A percentile compares a stretch with the other conserved stretches of the same genome.
Conservation (phyloP, 768 basidiomycete species). For the Collybia nuda region DNA sequence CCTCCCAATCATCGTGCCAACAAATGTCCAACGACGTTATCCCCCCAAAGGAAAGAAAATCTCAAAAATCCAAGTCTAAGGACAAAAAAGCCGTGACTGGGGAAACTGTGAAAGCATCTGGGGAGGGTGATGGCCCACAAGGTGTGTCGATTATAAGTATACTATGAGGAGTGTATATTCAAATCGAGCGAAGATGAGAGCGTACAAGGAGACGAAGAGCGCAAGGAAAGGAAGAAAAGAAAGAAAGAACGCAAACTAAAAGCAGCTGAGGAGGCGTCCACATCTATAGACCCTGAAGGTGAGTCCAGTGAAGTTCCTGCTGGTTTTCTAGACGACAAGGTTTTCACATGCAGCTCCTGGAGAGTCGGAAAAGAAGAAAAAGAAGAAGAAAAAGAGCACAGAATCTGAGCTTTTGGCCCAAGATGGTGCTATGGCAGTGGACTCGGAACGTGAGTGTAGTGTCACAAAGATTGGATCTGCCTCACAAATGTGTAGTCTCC, state of each 20-base stretch:
- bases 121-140: not conserved
- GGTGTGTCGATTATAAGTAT: not conserved
- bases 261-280: constrained; percentile 7
- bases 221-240: constrained; percentile 20
- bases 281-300: constrained; percentile 18
- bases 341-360: too few species aligned
- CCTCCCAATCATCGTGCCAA: not conserved
- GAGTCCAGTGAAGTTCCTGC: constrained; percentile 1
- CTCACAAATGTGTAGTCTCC: not conserved
- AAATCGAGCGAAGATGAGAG: constrained; percentile 15
- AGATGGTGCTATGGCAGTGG: constrained; percentile 17
- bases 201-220: constrained; percentile 20
- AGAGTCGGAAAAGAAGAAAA: constrained; percentile 25
- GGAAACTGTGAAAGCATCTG: not conserved
- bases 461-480: not conserved
- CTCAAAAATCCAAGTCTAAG: constrained; percentile 24
- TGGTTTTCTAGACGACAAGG: too few species aligned
- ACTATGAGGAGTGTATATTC: not conserved
- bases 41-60: constrained; percentile 17
- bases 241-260: constrained; percentile 17
- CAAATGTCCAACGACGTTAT: constrained; percentile 27
- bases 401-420: constrained; percentile 7
- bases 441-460: constrained; percentile 19
- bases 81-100: constrained; percentile 9
- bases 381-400: constrained; percentile 19